Base-by-base conservation (phyloP, 2,329 filamentous ascomycete genomes). In the Aspergillus calidoustus region DNA sequence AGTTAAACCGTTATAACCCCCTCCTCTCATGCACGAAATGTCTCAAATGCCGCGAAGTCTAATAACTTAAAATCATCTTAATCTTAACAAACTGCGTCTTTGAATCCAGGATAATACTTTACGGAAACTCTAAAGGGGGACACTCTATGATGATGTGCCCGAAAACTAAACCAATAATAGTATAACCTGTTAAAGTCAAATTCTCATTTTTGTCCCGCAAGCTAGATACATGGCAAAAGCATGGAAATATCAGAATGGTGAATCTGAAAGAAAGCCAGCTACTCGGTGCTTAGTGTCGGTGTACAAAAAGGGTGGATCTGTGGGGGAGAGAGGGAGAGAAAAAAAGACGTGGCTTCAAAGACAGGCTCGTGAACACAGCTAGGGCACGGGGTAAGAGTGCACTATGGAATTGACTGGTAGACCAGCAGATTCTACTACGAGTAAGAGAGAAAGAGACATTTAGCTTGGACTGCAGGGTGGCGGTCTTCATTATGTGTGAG, bases 401-500 rank as follows among this genome's bases (percentile, higher is more conserved):
- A 38, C n/a, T 31, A 43, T 41, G 4, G 30, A 34, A 34, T 43
- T 22, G 23, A 31, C 30, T 19, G 22, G 23, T 48, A 30, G 38
- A 43, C 52, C 46, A 44, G 49, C 48, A 4, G 15, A 13, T 41
- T 41, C 41, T 34, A 52, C 51, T 52, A 48, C 25, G n/a, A 30
- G 41, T 49, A 30, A 47, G 19, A 28, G 54, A 62, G 46, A 22
- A 46, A 9, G 54, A 49, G 47, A 44, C 53, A 55, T 44, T 59
- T 47, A 61, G 51, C 55, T 62, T 61, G 49, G 7, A 23, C n/a
- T 38, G 30, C 15, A 30, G 58, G 62, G 61, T 57, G 13, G 58
- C 62, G 54, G 51, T 51, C 48, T 66, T 66, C 63, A 58, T 68
- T 67, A 68, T 28, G 57, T 41, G 53, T 28, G 52, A 43, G 54